These are phyloP conservation scores for Cladosporium colombiae DNA, from an alignment of 2,329 filamentous ascomycete genomes.

Conservation along the genomic window DNA sequence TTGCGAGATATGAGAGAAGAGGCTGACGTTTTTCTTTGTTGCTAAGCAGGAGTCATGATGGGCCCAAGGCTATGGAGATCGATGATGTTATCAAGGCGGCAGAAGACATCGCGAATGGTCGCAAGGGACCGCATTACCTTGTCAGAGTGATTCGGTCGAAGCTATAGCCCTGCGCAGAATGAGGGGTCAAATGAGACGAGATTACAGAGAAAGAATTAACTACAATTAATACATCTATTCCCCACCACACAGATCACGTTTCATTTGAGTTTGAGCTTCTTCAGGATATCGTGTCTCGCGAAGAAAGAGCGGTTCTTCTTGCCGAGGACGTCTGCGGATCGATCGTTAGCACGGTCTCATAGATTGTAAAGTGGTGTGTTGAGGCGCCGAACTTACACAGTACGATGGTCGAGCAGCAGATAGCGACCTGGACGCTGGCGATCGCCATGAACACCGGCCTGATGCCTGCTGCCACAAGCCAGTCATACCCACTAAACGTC, in stretches of 20 bases:
- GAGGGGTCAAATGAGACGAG: too few species aligned
- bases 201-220: background rate
- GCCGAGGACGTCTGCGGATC: constrained; percentile 67
- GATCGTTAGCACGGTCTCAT: background rate
- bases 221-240: constrained; percentile 4
- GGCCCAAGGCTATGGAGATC: constrained; percentile 1
- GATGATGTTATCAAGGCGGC: constrained; percentile 14
- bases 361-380: background rate
- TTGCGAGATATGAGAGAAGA: background rate
- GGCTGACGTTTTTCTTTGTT: constrained; percentile 16
- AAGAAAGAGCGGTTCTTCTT: constrained; percentile 77
- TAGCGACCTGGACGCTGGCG: constrained; percentile 72
- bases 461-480: constrained; percentile 67
- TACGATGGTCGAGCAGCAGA: constrained; percentile 74
- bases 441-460: constrained; percentile 70
- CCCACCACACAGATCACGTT: too few species aligned
- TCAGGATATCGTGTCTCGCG: constrained; percentile 70
- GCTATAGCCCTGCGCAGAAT: background rate
- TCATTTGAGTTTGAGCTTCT: constrained; percentile 35
- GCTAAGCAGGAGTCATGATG: constrained; percentile 11
- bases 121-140: constrained; percentile 11
- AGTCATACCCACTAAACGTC: constrained; percentile 81
- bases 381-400: constrained; percentile 64
- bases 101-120: background rate
- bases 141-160: constrained; percentile 13